Evolutionary conservation across 2,329 filamentous ascomycete species (phyloP).

Genomic region (Teratosphaeria zuluensis): DNA sequence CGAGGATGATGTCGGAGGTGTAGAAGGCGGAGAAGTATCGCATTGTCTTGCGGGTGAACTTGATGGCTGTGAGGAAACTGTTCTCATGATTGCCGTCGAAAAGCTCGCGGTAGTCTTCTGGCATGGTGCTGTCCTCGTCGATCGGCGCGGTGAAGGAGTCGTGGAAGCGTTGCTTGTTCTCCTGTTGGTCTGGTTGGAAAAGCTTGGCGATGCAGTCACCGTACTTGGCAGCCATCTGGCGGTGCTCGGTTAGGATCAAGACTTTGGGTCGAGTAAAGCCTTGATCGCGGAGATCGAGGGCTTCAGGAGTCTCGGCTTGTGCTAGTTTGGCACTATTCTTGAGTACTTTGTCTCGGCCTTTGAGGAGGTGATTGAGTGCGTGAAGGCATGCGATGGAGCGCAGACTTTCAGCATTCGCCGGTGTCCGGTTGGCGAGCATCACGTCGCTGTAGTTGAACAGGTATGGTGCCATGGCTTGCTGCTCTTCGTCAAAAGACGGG

Average conservation of each 20-base stretch:
- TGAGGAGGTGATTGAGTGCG: conserved; percentile 83
- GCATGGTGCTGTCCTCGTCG: conserved; percentile 58
- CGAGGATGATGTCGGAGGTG: conserved; percentile 88
- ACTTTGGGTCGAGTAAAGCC: conserved; percentile 93
- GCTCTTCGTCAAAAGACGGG: conserved; percentile 49
- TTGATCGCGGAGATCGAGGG: conserved; percentile 66
- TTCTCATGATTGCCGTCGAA: conserved; percentile 96
- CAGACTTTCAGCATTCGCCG: conserved; percentile 57
- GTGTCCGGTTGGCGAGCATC: conserved; percentile 62
- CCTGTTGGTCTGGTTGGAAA: conserved; percentile 78
- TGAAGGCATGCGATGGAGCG: conserved; percentile 71
- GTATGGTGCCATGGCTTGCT: conserved; percentile 57
- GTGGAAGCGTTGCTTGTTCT: conserved; percentile 87
- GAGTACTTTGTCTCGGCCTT: conserved; percentile 81
- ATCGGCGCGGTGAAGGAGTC: conserved; percentile 67
- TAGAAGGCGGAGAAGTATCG: conserved; percentile 96
- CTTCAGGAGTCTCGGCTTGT: conserved; percentile 50
- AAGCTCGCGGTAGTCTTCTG: conserved; percentile 77
- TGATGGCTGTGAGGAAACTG: conserved; percentile 91
- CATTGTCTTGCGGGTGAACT: conserved; percentile 90
- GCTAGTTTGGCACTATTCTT: conserved; percentile 81
- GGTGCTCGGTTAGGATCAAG: conserved; percentile 79
- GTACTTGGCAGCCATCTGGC: conserved; percentile 71
- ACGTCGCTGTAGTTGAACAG: conserved; percentile 79
- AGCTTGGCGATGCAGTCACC: conserved; percentile 68